Base-by-base conservation (phyloP, 2,329 filamentous ascomycete species). In the Neurospora sp. region DNA sequence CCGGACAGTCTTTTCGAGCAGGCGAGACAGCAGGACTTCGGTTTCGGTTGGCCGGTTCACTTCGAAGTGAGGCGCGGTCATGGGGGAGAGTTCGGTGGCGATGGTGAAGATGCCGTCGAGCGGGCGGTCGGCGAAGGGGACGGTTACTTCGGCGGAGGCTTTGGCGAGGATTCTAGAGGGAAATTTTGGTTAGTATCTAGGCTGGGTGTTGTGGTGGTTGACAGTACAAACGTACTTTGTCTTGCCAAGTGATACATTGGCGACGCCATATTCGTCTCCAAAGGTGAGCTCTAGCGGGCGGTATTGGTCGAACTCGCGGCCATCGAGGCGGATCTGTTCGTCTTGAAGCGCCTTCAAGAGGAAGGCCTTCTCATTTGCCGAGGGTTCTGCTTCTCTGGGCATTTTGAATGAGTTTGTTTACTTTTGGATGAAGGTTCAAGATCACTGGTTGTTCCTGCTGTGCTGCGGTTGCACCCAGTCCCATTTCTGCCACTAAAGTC, bases 91-190 rank as follows among this genome's bases (percentile, higher is more conserved):
- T 79, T 98, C 96, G 69, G 94, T 92, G 69, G 90, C 87, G 78
- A 98, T 97, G 75, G 90, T 93, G 84, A 98, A 98, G 80, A 97
- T 87, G 79, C 96, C 96, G 79, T 98, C 96, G 78, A 97, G 97
- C 71, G 94, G 95, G 73, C 95, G 91, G 81, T 98, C 95, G 68
- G 91, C 81, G 78, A 91, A 93, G 62, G 96, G 95, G 46, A 92
- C 89, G 11, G 92, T 91, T 72, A 98, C 92, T 82, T 97, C 93
- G 73, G 93, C 92, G 2, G 93, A 95, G 71, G 97, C 91, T 72
- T 92, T 92, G 70, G 91, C 93, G 72, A 96, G 83, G 71, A 97
- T 88, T 77, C 94, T 96, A 75, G 23, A 36, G 23, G 1, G 17
- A 69, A 94, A 93, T 7, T 33, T 90, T 91, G 70, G 95, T 97